A percentile compares a stretch with the other conserved stretches of the same genome.
phyloP scores from a whole-genome alignment of 129 eudicot species.

The Artemisia argyi region DNA sequence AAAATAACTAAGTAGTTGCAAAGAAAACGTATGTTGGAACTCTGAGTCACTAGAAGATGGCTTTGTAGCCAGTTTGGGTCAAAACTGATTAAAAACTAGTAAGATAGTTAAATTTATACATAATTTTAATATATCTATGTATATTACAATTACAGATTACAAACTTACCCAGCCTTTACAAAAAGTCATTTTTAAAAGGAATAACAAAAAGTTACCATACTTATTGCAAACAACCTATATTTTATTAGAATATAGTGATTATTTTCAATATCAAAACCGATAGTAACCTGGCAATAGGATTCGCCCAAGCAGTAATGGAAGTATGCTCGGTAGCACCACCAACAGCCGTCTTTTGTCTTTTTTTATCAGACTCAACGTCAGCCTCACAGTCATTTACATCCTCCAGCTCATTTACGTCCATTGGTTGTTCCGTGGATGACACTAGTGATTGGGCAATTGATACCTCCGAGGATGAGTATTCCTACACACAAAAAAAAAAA shows the following conservation, averaged over 20 bases:
- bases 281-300: background rate
- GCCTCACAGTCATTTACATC: background rate
- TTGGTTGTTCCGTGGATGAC: background rate
- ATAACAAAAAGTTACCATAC: background rate
- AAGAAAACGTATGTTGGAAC: too few relatives aligned
- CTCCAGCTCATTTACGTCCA: background rate
- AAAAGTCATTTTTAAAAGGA: background rate
- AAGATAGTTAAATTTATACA: background rate
- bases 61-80: too few relatives aligned
- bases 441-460: background rate
- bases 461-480: background rate
- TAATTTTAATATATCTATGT: background rate
- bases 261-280: background rate
- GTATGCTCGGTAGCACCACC: background rate
- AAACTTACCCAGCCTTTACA: background rate
- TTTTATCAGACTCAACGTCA: background rate
- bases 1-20: too few relatives aligned
- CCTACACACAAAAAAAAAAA: background rate
- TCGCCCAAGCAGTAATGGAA: background rate
- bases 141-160: background rate
- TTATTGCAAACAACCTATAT: background rate
- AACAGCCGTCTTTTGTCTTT: background rate
- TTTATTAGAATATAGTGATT: background rate
- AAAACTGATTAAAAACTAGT: too few relatives aligned
- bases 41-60: too few relatives aligned